Percentiles rank a stretch among this genome's conserved stretches.
phyloP scores from a whole-genome alignment of 2,329 filamentous ascomycete genomes.

The Epichloe amarillans region DNA sequence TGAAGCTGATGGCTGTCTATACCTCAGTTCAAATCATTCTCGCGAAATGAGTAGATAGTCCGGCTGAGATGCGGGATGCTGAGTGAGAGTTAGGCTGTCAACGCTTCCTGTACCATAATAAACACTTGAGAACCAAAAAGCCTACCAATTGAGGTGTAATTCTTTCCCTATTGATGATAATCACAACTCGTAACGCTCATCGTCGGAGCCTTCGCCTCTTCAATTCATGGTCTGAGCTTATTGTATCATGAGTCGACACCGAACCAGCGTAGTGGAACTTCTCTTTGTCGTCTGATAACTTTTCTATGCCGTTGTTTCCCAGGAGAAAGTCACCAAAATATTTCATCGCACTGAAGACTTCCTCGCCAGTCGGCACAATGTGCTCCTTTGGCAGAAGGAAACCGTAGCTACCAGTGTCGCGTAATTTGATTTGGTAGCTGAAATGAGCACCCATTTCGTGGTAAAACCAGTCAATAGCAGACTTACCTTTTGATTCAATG shows the following conservation, averaged over 20 bases:
- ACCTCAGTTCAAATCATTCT: constrained; percentile 25
- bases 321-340: constrained; percentile 73
- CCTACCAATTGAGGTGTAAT: too few relatives aligned
- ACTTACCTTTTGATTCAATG: constrained; percentile 68
- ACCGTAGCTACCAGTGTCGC: constrained; percentile 88
- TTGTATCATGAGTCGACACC: constrained; percentile 5
- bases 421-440: constrained; percentile 86
- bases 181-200: constrained; percentile 8
- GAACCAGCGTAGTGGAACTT: constrained; percentile 10
- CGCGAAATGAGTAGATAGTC: constrained; percentile 11
- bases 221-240: constrained; percentile 15
- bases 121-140: too few relatives aligned
- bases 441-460: constrained; percentile 71
- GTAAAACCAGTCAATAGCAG: constrained; percentile 90
- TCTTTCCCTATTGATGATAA: too few relatives aligned
- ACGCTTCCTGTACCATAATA: too few relatives aligned
- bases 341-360: constrained; percentile 70
- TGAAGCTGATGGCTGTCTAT: constrained; percentile 33
- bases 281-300: constrained; percentile 13
- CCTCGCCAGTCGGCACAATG: constrained; percentile 80
- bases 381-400: constrained; percentile 79
- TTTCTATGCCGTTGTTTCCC: constrained; percentile 54
- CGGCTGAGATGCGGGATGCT: background rate
- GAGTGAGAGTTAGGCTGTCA: background rate
- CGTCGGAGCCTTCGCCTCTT: constrained; percentile 15